Base-by-base conservation (phyloP, 805 yeast species). In the Candida koratica region DNA sequence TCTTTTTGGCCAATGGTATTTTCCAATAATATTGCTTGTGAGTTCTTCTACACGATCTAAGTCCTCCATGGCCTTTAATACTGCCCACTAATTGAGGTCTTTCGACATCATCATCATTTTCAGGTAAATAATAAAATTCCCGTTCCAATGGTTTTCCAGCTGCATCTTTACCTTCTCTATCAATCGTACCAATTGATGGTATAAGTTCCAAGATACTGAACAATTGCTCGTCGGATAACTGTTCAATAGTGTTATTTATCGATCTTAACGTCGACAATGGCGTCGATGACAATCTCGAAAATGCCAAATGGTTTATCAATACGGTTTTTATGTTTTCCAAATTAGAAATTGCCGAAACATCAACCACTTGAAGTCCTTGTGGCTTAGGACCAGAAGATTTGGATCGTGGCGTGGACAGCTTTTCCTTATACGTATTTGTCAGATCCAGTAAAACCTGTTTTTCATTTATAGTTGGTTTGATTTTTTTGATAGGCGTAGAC, bases 91-190 rank as follows among this genome's bases (percentile, higher is more conserved):
- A 61, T 32, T 60, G 59, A 26, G 77, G 79, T 54, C 98, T 79
- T 32, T 78, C 78, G 17, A 54, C 51, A 52, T 90, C 95, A 24
- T 61, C 55, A 58, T 93, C 98, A 30, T 79, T 73, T 47, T 88
- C 97, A 3, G 88, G 79, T 39, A 81, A 78, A 54, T 93, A 93
- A 58, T 88, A 93, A 54, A 86, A 93, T 56, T 93, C 97, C 56
- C 87, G 95, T 47, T 90, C 97, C 43, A 93, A 68, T 3, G 84
- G 85, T 57, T 88, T 87, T 8, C 97, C 98, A 2, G 96, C 94
- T 3, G 97, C 97, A 60, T 93, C 98, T 57, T 88, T 89, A 32
- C 97, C 97, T 40, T 74, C 71, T 58, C 97, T 81, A 51, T 78
- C 75, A 42, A 93, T 89, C 8, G 84, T 82, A n/a, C 97, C 97